phyloP scores from a whole-genome alignment of 2,329 filamentous ascomycete genomes.

The Neopestalotiopsis clavispora region DNA sequence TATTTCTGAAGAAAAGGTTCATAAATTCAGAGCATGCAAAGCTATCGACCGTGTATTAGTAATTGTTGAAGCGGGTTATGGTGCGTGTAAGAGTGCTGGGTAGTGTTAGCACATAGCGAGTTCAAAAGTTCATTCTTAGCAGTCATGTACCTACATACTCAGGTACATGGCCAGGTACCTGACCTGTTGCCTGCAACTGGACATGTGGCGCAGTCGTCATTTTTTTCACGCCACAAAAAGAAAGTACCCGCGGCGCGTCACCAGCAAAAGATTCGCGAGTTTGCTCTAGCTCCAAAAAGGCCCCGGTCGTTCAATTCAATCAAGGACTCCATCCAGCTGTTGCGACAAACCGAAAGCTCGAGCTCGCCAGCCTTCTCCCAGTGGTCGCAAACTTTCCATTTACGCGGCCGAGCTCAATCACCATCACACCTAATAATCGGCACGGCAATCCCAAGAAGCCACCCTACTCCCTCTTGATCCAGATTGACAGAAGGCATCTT shows the following conservation, averaged over 20 bases:
- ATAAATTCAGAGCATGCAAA: no score
- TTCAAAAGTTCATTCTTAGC: no score
- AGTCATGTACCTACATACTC: no score
- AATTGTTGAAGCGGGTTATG: no score
- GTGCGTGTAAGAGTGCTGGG: no score
- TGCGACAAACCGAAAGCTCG: constrained; percentile 13
- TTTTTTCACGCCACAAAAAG: neutral
- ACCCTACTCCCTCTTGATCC: neutral
- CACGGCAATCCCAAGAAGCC: neutral
- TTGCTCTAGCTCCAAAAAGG: constrained; percentile 1
- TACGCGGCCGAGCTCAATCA: neutral
- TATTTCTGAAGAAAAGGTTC: no score
- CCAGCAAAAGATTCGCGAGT: constrained; percentile 17
- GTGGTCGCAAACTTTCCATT: constrained; percentile 5
- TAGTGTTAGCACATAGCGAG: no score
- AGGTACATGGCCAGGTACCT: neutral
- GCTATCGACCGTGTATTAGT: no score
- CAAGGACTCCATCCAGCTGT: neutral
- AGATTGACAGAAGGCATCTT: neutral
- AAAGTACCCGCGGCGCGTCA: constrained; percentile 6
- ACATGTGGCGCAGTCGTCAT: constrained; percentile 8
- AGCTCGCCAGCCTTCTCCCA: constrained; percentile 7
- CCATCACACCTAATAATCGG: neutral
- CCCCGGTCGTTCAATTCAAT: neutral
- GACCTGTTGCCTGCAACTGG: neutral